Conservation (phyloP, 108 stramenopile genomes). For the Nitzschia inconspicua region DNA sequence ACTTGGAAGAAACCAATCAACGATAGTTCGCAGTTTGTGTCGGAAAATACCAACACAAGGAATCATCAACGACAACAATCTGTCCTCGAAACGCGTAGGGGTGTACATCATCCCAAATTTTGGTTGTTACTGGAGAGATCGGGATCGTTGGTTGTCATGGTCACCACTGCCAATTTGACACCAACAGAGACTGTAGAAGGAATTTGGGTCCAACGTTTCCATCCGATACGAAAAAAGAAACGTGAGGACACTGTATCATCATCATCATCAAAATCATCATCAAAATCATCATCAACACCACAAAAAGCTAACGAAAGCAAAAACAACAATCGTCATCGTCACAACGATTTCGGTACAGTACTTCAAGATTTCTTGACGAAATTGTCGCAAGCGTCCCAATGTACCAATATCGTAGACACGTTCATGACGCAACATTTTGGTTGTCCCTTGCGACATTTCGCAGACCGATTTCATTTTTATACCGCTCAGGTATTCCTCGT, state of each 20-base stretch:
- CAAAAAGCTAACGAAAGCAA: background rate
- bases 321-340: too few relatives aligned
- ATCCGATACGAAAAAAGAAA: conserved; percentile 10
- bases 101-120: conserved; percentile 85
- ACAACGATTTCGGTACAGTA: conserved; percentile 61
- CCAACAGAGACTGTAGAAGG: conserved; percentile 50
- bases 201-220: conserved; percentile 79
- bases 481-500: conserved; percentile 66
- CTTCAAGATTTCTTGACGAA: conserved; percentile 60
- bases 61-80: background rate
- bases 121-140: conserved; percentile 66
- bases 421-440: conserved; percentile 30
- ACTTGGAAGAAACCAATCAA: background rate
- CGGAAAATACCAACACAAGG: background rate
- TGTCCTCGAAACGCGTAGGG: conserved; percentile 27
- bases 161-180: conserved; percentile 72
- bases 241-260: background rate
- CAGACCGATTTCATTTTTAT: conserved; percentile 42
- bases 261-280: background rate
- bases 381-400: conserved; percentile 54
- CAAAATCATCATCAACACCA: background rate
- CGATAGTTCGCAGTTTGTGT: background rate
- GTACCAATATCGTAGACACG: too few relatives aligned
- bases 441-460: conserved; percentile 28
- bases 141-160: conserved; percentile 66